Evolutionary conservation across 2,329 filamentous ascomycete genomes (phyloP).

Genomic region (Chaetothyriales sp.): DNA sequence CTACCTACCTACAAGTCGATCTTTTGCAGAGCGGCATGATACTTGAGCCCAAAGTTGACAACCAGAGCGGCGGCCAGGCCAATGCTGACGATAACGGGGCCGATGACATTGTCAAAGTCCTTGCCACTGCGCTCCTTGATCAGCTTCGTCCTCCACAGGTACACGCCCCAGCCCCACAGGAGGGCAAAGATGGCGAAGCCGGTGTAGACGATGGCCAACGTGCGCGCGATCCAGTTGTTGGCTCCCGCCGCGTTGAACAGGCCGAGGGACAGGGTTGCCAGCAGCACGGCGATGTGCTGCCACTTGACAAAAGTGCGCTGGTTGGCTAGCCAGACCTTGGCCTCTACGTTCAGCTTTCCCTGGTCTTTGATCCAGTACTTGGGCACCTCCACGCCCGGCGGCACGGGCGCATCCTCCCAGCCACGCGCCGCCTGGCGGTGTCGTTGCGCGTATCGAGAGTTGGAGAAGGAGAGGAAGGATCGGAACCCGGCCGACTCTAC

Average conservation of each 20-base stretch:
- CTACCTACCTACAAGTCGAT: neutral
- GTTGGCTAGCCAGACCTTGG: conserved; percentile 97
- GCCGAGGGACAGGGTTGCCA: conserved; percentile 68
- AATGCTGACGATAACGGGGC: conserved; percentile 67
- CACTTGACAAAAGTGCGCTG: conserved; percentile 97
- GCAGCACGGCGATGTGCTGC: conserved; percentile 84
- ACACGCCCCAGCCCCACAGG: conserved; percentile 74
- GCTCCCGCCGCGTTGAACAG: conserved; percentile 77
- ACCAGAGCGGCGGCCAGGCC: conserved; percentile 64
- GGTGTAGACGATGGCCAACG: conserved; percentile 71
- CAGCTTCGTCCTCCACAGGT: conserved; percentile 58
- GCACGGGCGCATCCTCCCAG: conserved; percentile 41
- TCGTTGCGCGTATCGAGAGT: conserved; percentile 55
- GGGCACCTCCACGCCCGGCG: conserved; percentile 77
- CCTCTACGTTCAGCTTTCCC: conserved; percentile 81
- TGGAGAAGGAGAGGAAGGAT: conserved; percentile 68
- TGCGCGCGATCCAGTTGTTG: conserved; percentile 55
- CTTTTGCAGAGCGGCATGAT: conserved; percentile 8
- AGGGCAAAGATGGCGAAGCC: conserved; percentile 68
- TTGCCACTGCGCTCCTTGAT: conserved; percentile 76
- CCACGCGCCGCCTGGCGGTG: conserved; percentile 23
- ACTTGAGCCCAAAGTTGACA: conserved; percentile 76
- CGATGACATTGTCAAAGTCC: conserved; percentile 80
- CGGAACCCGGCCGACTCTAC: conserved; percentile 42
- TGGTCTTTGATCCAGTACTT: conserved; percentile 85